Evolutionary conservation across 169 alveolate species (phyloP).

Genomic region (Miamiensis avidus): DNA sequence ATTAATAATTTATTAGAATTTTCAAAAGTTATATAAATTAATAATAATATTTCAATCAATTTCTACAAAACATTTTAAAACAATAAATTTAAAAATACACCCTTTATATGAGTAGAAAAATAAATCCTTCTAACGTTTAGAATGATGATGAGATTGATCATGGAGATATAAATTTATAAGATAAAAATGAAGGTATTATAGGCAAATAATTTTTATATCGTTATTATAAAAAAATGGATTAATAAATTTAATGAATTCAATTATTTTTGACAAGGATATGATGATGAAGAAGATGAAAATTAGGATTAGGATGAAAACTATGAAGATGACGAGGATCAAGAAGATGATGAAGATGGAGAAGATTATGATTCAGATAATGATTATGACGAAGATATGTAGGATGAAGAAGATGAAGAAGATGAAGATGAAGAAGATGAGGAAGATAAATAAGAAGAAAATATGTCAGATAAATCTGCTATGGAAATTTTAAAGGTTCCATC

Average conservation of each 20-base stretch:
- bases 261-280: background rate
- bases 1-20: too few species aligned
- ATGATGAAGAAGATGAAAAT: background rate
- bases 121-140: too few species aligned
- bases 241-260: background rate
- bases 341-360: background rate
- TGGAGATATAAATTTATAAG: too few species aligned
- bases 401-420: background rate
- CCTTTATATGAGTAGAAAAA: too few species aligned
- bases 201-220: too few species aligned
- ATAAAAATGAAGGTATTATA: too few species aligned
- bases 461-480: background rate
- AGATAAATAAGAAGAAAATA: background rate
- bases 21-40: too few species aligned
- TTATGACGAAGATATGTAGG: background rate
- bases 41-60: too few species aligned
- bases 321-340: background rate
- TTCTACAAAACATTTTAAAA: too few species aligned
- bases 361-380: background rate
- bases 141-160: too few species aligned
- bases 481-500: background rate
- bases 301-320: background rate
- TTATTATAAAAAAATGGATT: too few species aligned
- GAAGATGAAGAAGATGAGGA: background rate
- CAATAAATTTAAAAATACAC: too few species aligned